phyloP scores from a whole-genome alignment of 176 grass and related monocot genomes.

The Triticum aestivum region IWGSC_CS_RefSeq_v2.1 NC_057802.1:199807942-199808441 shows the following conservation, averaged over 20 bases:
- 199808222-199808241: conserved; percentile 48
- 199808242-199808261: conserved; percentile 93
- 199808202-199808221: conserved; percentile 16
- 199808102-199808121: too few species aligned
- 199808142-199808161: conserved; percentile 2
- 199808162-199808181: not conserved
- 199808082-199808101: too few species aligned
- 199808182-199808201: conserved; percentile 32
- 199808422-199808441: not conserved
- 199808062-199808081: too few species aligned
- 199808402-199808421: not conserved
- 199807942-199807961: conserved; percentile 76
- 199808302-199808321: conserved; percentile 85
- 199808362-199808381: conserved; percentile 88
- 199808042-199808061: too few species aligned
- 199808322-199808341: conserved; percentile 84
- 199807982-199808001: conserved; percentile 56
- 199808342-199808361: conserved; percentile 97
- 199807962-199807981: conserved; percentile 83
- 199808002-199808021: conserved; percentile 28
- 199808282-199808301: conserved; percentile 70
- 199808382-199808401: conserved; percentile 66
- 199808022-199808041: not conserved
- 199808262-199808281: conserved; percentile 79
- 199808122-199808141: not conserved